phyloP scores from a whole-genome alignment of 257 asterid genomes.

The Schizonepeta tenuifolia region DNA sequence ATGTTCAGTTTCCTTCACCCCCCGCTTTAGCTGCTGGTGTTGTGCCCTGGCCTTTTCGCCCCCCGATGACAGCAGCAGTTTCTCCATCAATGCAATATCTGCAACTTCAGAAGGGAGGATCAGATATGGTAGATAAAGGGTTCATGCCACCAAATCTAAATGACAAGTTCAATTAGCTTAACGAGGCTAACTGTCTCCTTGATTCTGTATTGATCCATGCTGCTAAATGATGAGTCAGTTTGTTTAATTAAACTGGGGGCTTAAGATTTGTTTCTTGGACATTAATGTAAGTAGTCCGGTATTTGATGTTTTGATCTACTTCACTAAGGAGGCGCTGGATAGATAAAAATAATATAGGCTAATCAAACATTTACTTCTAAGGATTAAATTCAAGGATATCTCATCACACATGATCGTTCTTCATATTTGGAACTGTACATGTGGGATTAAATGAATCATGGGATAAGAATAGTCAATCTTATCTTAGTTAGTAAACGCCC shows the following conservation, averaged over 20 bases:
- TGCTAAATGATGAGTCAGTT: background rate
- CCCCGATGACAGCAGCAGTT: conserved; percentile 36
- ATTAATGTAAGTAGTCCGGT: background rate
- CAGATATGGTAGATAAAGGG: conserved; percentile 43
- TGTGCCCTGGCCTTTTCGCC: conserved; percentile 60
- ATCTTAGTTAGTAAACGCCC: no score
- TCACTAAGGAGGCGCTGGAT: no score
- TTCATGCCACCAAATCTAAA: conserved; percentile 38
- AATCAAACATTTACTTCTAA: no score
- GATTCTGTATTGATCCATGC: conserved; percentile 10
- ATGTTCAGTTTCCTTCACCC: conserved; percentile 47
- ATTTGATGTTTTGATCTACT: background rate
- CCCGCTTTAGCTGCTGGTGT: conserved; percentile 53
- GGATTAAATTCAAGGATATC: no score
- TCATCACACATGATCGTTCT: no score
- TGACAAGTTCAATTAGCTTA: conserved; percentile 35
- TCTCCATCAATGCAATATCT: conserved; percentile 35
- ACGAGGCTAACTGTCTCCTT: background rate
- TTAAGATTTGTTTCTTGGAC: background rate
- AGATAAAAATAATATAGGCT: no score
- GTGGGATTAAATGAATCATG: no score
- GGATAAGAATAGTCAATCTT: no score
- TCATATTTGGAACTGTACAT: no score
- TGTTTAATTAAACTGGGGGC: background rate
- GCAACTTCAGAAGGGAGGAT: conserved; percentile 39